Conservation (phyloP, 306 rosid species). For the Morella rubra region DNA sequence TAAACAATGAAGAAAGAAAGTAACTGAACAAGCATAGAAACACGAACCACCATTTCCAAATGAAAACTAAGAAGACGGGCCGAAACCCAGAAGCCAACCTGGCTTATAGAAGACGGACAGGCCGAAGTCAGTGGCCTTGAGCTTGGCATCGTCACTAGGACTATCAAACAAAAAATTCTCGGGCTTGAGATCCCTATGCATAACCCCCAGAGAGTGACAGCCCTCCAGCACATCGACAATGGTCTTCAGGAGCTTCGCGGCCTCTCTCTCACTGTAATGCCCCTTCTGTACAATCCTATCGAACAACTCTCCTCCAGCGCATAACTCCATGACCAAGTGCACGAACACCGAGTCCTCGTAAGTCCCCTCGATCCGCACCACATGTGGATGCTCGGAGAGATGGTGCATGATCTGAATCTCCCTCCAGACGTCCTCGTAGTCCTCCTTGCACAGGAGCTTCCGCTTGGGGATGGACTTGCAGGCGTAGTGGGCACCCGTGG, state of each 20-base stretch:
- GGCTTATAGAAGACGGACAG: slow-evolving; percentile 79
- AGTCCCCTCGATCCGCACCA: slow-evolving; percentile 75
- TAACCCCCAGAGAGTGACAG: slow-evolving; percentile 92
- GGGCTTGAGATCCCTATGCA: slow-evolving; percentile 96
- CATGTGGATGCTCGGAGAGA: slow-evolving; percentile 64
- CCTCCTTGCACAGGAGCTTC: slow-evolving; percentile 67
- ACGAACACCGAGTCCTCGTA: slow-evolving; percentile 83
- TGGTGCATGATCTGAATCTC: slow-evolving; percentile 98
- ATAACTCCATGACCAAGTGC: slow-evolving; percentile 85
- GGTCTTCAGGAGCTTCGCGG: slow-evolving; percentile 68
- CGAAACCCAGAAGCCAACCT: slow-evolving; percentile 44
- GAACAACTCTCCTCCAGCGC: slow-evolving; percentile 86
- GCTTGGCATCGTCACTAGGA: slow-evolving; percentile 64
- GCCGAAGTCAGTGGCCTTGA: slow-evolving; percentile 88
- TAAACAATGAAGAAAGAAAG: not conserved
- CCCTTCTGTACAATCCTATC: slow-evolving; percentile 85
- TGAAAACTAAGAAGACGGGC: not conserved
- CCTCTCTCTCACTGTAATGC: slow-evolving; percentile 85
- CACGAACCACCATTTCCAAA: not conserved
- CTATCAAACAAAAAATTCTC: slow-evolving; percentile 87
- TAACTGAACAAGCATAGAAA: not conserved
- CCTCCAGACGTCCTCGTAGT: slow-evolving; percentile 87
- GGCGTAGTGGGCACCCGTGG: slow-evolving; percentile 54
- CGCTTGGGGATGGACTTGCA: slow-evolving; percentile 92
- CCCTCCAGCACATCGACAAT: slow-evolving; percentile 82